Percentiles rank a stretch among this genome's conserved stretches.
Conservation (phyloP, 1,284 basidiomycete species). For the Sanghuangporus weigelae region DNA sequence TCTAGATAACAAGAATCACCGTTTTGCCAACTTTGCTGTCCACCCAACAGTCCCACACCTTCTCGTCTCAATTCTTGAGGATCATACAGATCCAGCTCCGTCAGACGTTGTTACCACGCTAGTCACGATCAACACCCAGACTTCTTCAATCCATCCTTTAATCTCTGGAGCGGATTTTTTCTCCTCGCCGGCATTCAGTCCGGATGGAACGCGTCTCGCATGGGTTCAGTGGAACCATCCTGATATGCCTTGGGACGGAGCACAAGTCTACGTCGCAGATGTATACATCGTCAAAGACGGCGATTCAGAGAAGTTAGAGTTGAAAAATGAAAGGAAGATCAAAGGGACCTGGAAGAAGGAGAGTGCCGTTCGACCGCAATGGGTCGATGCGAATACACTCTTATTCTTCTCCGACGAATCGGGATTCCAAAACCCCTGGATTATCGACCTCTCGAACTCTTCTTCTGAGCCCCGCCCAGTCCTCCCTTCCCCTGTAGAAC, state of each 20-base stretch:
- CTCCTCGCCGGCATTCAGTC: constrained; percentile 55
- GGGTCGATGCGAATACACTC: constrained; percentile 52
- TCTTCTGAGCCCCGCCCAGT: constrained; percentile 32
- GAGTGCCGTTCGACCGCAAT: constrained; percentile 51
- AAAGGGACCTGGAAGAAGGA: constrained; percentile 45
- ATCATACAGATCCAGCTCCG: constrained; percentile 58
- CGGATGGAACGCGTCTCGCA: constrained; percentile 57
- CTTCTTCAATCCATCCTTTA: constrained; percentile 38
- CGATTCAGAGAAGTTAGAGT: constrained; percentile 20
- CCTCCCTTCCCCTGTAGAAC: constrained; percentile 38
- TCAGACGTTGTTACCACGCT: constrained; percentile 52
- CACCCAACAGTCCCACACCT: constrained; percentile 31
- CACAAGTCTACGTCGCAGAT: constrained; percentile 52
- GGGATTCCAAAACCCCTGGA: constrained; percentile 71
- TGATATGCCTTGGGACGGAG: constrained; percentile 80
- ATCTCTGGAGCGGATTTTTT: constrained; percentile 67
- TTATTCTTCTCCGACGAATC: constrained; percentile 63
- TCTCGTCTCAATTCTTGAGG: constrained; percentile 45
- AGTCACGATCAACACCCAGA: constrained; percentile 45
- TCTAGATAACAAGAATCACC: constrained; percentile 43
- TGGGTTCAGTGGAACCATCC: constrained; percentile 77
- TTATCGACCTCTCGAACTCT: constrained; percentile 21
- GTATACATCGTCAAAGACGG: constrained; percentile 21
- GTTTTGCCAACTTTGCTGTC: constrained; percentile 52
- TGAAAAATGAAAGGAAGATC: constrained; percentile 35